phyloP scores from a whole-genome alignment of 176 grass and related monocot genomes.

The Ampelocalamus luodianensis region DNA sequence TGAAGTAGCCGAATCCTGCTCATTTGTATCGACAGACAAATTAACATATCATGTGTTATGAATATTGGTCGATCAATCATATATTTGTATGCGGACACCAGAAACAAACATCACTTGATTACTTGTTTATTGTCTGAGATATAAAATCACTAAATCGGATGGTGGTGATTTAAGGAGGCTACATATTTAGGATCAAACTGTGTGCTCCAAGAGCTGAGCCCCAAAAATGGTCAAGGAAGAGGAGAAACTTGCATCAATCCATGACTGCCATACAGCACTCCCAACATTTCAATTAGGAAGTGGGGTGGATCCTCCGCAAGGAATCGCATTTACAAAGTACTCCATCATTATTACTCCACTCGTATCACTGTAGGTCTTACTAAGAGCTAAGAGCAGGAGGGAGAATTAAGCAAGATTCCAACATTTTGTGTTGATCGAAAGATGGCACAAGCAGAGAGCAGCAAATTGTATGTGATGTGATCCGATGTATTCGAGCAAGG shows the following conservation, averaged over 20 bases:
- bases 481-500: background rate
- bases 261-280: background rate
- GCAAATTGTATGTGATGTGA: background rate
- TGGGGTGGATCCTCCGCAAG: background rate
- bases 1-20: slow-evolving; percentile 52
- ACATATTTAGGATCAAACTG: slow-evolving; percentile 10
- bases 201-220: background rate
- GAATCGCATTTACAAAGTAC: background rate
- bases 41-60: background rate
- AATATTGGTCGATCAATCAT: too few species aligned
- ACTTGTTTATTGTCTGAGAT: background rate
- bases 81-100: background rate
- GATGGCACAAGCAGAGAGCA: background rate
- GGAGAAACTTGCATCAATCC: background rate
- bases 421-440: background rate
- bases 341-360: background rate
- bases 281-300: too few species aligned
- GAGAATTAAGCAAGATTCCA: background rate
- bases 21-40: background rate
- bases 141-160: too few species aligned
- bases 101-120: background rate
- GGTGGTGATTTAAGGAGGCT: background rate
- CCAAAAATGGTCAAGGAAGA: background rate
- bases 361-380: background rate
- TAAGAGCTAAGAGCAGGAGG: background rate